Percentiles rank a stretch among this genome's conserved stretches.
phyloP scores from a whole-genome alignment of 1,284 basidiomycete genomes.

The Sanguinoderma infundibulare region DNA sequence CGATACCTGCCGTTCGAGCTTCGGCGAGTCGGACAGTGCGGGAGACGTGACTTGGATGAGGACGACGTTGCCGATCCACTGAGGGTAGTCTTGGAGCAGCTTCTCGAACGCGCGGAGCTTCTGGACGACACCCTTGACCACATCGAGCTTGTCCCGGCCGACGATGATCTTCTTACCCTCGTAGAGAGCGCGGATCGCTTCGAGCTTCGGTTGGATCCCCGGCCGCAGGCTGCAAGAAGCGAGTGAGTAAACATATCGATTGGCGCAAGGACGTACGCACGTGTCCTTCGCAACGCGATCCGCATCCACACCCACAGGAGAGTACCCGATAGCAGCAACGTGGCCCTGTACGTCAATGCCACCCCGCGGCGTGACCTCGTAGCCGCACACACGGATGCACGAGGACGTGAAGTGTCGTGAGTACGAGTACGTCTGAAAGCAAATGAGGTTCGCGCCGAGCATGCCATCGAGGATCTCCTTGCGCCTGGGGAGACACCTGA shows the following conservation, averaged over 20 bases:
- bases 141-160: constrained; percentile 98
- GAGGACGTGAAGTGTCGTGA: constrained; percentile 94
- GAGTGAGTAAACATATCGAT: neutral
- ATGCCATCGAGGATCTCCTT: constrained; percentile 97
- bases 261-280: constrained; percentile 41
- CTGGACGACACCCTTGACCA: constrained; percentile 96
- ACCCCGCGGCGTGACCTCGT: constrained; percentile 75
- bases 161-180: constrained; percentile 99
- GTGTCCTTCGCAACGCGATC: constrained; percentile 87
- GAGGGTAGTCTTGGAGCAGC: constrained; percentile 90
- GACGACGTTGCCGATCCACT: constrained; percentile 94
- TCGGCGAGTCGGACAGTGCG: constrained; percentile 91
- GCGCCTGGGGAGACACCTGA: constrained; percentile 73
- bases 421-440: constrained; percentile 98
- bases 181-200: constrained; percentile 86
- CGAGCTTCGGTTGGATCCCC: constrained; percentile 89
- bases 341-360: constrained; percentile 94
- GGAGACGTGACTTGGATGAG: constrained; percentile 93
- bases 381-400: constrained; percentile 95
- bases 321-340: constrained; percentile 86
- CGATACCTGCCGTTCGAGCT: constrained; percentile 92
- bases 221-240: constrained; percentile 59
- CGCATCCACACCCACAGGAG: constrained; percentile 97
- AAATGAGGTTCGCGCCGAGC: constrained; percentile 95
- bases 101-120: constrained; percentile 98